Conservation (phyloP, 2,329 filamentous ascomycete genomes). For the Colletotrichum plurivorum region DNA sequence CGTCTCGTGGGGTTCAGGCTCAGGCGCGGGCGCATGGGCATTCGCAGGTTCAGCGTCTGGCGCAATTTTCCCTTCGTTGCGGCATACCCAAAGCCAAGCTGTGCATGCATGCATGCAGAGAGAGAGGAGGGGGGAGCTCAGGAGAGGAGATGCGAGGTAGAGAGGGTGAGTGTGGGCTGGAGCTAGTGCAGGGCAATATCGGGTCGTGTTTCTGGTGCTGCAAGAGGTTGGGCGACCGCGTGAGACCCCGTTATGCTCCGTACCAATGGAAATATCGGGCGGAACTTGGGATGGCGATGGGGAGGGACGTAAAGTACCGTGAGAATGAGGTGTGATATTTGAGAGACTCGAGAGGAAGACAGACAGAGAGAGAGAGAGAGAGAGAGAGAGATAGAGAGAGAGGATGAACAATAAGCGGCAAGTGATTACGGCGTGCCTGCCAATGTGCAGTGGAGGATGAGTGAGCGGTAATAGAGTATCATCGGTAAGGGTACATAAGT, state of each 20-base stretch:
- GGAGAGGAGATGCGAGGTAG: conserved; percentile 23
- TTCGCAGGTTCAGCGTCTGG: background rate
- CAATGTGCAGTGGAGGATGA: no score
- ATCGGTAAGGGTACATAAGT: no score
- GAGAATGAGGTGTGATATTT: background rate
- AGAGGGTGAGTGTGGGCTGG: background rate
- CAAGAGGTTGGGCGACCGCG: conserved; percentile 25
- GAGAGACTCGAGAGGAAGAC: background rate
- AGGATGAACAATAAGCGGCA: no score
- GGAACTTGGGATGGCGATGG: background rate
- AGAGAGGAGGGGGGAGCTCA: background rate
- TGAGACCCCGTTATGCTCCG: conserved; percentile 18
- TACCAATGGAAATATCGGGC: conserved; percentile 25
- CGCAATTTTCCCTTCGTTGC: background rate
- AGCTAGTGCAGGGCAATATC: conserved; percentile 23
- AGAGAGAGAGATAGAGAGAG: no score
- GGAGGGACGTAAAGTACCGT: background rate
- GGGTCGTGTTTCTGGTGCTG: conserved; percentile 32
- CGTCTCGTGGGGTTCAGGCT: conserved; percentile 23
- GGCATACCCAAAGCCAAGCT: background rate
- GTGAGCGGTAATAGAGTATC: no score
- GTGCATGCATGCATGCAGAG: conserved; percentile 8
- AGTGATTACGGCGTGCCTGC: no score
- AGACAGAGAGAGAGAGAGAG: no score
- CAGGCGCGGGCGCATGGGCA: background rate